These are phyloP conservation scores for Candida ascalaphidarum DNA, from an alignment of 805 yeast genomes.

Conservation along the genomic window DNA sequence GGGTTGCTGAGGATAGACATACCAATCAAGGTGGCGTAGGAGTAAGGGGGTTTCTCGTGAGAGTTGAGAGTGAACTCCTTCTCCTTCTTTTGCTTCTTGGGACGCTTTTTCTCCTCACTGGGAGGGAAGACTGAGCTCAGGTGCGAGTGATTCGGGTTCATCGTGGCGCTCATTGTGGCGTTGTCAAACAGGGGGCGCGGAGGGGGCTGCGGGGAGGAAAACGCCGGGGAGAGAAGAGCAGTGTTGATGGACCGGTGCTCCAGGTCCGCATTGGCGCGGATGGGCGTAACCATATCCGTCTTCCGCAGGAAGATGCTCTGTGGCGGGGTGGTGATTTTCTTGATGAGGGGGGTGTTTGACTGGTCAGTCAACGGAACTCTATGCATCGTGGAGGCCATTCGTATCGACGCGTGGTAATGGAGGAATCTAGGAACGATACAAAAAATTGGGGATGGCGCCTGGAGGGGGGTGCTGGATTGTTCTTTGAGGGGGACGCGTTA, in stretches of 20 bases:
- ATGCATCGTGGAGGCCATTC: too few relatives aligned
- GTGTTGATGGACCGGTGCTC: constrained; percentile 4
- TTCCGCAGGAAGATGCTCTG: too few relatives aligned
- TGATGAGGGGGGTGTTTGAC: too few relatives aligned
- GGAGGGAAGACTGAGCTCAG: constrained; percentile 6
- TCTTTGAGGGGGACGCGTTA: too few relatives aligned
- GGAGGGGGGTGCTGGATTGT: too few relatives aligned
- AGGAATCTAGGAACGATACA: too few relatives aligned
- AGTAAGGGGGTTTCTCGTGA: constrained; percentile 80
- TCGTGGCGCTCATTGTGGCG: constrained; percentile 5
- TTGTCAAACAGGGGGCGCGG: constrained; percentile 1
- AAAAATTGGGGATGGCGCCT: too few relatives aligned
- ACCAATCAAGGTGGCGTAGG: constrained; percentile 89
- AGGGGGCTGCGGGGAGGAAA: constrained; percentile 39
- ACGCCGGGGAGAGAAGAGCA: constrained; percentile 30
- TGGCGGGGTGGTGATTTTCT: too few relatives aligned
- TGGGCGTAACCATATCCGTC: constrained; percentile 41
- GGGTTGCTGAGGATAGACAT: constrained; percentile 86
- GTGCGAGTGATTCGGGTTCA: constrained; percentile 2
- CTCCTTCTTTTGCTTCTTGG: constrained; percentile 19
- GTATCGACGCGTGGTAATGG: too few relatives aligned
- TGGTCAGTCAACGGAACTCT: too few relatives aligned
- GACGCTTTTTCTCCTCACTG: constrained; percentile 15
- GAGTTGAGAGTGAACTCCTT: constrained; percentile 39
- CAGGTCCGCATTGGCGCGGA: constrained; percentile 3